Conservation (phyloP, 495 filamentous ascomycete genomes). For the Ramalina peruviana region DNA sequence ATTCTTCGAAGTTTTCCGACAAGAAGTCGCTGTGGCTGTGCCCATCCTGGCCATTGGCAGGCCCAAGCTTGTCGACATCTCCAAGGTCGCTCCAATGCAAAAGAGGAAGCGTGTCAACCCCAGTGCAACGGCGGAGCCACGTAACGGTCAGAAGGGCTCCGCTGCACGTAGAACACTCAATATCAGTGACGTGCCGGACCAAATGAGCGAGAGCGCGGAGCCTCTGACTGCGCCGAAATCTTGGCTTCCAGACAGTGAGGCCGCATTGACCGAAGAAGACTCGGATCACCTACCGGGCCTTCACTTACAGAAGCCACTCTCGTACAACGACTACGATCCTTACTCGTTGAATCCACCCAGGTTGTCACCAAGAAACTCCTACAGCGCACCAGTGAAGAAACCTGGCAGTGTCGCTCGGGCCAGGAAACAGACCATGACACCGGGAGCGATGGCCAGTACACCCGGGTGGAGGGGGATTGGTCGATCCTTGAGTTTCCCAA, state of each 20-base stretch:
- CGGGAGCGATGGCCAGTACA: not conserved
- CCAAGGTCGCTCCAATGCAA: conserved; percentile 18
- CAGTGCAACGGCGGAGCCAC: not conserved
- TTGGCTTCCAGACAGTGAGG: conserved; percentile 12
- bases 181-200: not conserved
- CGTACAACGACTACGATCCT: conserved; percentile 15
- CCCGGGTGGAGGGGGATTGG: conserved; percentile 7
- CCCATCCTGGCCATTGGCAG: conserved; percentile 14
- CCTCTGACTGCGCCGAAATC: conserved; percentile 8
- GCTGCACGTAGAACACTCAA: conserved; percentile 12
- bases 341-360: conserved; percentile 13
- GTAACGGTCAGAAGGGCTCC: conserved; percentile 1
- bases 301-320: conserved; percentile 5
- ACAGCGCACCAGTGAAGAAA: not conserved
- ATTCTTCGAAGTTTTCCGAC: conserved; percentile 6
- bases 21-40: conserved; percentile 14
- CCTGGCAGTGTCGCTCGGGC: conserved; percentile 13
- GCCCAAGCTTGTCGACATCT: conserved; percentile 16
- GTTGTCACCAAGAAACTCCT: conserved; percentile 11
- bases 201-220: not conserved
- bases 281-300: conserved; percentile 11
- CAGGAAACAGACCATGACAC: conserved; percentile 4
- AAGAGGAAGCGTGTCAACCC: conserved; percentile 14
- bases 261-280: conserved; percentile 4
- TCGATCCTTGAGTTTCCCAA: conserved; percentile 7